phyloP scores from a whole-genome alignment of 2,329 filamentous ascomycete species.

The Hypoxylon sp. region DNA sequence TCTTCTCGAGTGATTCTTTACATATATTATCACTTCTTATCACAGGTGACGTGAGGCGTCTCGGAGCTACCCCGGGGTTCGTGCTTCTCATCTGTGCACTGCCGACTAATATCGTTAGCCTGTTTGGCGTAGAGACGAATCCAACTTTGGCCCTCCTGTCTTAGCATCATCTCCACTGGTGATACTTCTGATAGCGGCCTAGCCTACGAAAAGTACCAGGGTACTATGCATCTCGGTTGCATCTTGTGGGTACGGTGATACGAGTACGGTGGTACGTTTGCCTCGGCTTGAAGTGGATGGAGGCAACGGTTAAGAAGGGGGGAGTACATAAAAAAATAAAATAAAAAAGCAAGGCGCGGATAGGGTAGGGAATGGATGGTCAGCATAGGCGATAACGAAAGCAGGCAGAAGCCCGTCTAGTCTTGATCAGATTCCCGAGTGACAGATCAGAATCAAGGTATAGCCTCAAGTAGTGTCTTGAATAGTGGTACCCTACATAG shows the following conservation, averaged over 20 bases:
- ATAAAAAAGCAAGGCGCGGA: background rate
- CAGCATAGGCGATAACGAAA: constrained; percentile 17
- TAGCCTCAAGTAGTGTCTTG: constrained; percentile 15
- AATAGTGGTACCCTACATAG: constrained; percentile 29
- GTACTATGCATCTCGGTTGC: constrained; percentile 44
- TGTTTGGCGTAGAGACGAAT: constrained; percentile 34
- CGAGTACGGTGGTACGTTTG: constrained; percentile 35
- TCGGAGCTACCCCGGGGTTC: constrained; percentile 40
- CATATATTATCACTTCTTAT: constrained; percentile 28
- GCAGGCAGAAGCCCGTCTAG: constrained; percentile 8
- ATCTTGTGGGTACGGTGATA: constrained; percentile 45
- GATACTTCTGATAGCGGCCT: constrained; percentile 33
- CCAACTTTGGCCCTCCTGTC: constrained; percentile 32
- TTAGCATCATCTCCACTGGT: constrained; percentile 39
- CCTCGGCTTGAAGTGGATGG: constrained; percentile 35
- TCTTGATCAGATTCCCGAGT: constrained; percentile 11
- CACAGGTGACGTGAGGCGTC: constrained; percentile 27
- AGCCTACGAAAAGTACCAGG: constrained; percentile 31
- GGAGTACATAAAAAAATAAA: background rate
- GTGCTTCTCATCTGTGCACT: constrained; percentile 25
- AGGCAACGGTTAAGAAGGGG: constrained; percentile 9
- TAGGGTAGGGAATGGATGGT: constrained; percentile 2
- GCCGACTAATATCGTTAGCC: constrained; percentile 36
- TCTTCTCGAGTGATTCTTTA: constrained; percentile 27
- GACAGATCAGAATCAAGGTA: constrained; percentile 24